A percentile compares a stretch with the other conserved stretches of the same genome.
Conservation (phyloP, 176 grass and related monocot species). For the Panicum miliaceum region DNA sequence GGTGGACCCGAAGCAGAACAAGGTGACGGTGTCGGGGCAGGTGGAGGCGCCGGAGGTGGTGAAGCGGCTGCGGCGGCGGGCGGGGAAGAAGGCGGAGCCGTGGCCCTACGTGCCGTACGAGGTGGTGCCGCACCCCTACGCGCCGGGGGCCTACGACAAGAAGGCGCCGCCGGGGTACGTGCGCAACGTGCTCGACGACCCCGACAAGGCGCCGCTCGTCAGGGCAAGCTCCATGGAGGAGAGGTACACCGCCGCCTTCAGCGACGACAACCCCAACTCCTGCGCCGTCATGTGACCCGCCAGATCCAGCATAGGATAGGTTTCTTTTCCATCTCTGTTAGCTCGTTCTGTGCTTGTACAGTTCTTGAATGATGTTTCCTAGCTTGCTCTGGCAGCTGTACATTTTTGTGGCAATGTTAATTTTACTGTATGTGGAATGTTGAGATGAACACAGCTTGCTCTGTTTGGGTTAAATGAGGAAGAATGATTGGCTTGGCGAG, state of each 20-base stretch:
- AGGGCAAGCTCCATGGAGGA: constrained; percentile 56
- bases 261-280: constrained; percentile 74
- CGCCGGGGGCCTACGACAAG: constrained; percentile 78
- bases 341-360: neutral
- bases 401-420: neutral
- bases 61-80: constrained; percentile 41
- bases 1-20: constrained; percentile 63
- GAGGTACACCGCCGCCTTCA: constrained; percentile 57
- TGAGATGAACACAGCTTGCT: neutral
- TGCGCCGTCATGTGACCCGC: constrained; percentile 60
- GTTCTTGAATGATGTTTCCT: neutral
- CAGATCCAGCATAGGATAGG: neutral
- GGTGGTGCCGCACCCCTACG: constrained; percentile 61
- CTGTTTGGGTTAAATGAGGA: no score
- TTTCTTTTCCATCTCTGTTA: neutral
- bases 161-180: constrained; percentile 75
- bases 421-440: neutral
- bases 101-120: constrained; percentile 82
- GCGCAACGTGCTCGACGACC: constrained; percentile 55
- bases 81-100: constrained; percentile 67
- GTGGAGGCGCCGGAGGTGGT: constrained; percentile 58
- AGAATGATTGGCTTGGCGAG: no score
- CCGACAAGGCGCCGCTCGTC: constrained; percentile 49
- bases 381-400: neutral
- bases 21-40: constrained; percentile 66